Conservation (phyloP, 2,329 filamentous ascomycete genomes). For the Microdochium paspali region DNA sequence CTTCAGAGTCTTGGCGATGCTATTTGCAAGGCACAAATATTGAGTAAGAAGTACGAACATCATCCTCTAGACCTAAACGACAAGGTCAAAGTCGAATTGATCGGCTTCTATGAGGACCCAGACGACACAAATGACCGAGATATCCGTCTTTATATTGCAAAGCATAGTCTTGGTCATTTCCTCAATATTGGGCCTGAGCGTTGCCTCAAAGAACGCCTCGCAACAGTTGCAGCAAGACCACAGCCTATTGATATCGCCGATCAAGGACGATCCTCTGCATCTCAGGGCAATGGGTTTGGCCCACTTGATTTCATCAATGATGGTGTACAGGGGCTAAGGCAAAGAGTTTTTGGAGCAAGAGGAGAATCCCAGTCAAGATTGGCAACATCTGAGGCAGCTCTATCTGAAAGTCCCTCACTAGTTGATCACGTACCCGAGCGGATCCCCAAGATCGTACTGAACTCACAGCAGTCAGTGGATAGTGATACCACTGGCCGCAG, state of each 20-base stretch:
- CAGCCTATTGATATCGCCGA: slow-evolving; percentile 4
- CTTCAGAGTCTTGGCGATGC: slow-evolving; percentile 24
- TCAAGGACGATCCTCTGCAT: slow-evolving; percentile 4
- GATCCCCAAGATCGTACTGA: too few species aligned
- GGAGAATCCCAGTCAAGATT: slow-evolving; percentile 6
- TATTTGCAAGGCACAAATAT: slow-evolving; percentile 23
- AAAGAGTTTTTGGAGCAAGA: slow-evolving; percentile 12
- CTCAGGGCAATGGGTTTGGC: slow-evolving; percentile 1
- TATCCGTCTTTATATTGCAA: slow-evolving; percentile 40
- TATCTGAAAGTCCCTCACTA: too few species aligned
- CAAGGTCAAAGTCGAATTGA: slow-evolving; percentile 45
- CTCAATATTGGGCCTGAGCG: slow-evolving; percentile 43
- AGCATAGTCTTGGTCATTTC: slow-evolving; percentile 43
- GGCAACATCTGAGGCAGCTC: slow-evolving; percentile 6
- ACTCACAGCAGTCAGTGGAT: too few species aligned
- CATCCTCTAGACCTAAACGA: slow-evolving; percentile 38
- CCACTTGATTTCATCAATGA: slow-evolving; percentile 13
- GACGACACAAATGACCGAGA: slow-evolving; percentile 24
- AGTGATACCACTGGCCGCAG: too few species aligned
- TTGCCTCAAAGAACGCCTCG: slow-evolving; percentile 44
- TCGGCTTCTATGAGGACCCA: slow-evolving; percentile 51
- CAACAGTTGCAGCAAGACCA: slow-evolving; percentile 15
- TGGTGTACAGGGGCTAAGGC: slow-evolving; percentile 17
- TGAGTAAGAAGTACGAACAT: slow-evolving; percentile 25
- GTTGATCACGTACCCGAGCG: too few species aligned